Evolutionary conservation across 2,329 filamentous ascomycete species (phyloP).

Genomic region (Ophiostoma perfectum): DNA sequence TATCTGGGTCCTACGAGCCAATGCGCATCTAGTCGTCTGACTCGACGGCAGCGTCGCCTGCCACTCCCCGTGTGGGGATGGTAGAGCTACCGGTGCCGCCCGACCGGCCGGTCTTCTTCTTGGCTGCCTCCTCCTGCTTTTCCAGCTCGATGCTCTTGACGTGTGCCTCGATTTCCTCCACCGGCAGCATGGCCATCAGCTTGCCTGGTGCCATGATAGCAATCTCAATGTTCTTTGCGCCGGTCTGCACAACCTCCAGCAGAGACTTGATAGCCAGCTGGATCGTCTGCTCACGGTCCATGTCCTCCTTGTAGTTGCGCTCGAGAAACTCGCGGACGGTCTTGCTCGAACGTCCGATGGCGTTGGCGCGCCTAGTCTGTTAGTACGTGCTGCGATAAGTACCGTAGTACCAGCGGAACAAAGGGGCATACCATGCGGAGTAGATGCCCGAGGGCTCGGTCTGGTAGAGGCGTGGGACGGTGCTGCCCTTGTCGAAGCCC

Average conservation of each 20-base stretch:
- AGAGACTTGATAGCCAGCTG: slow-evolving; percentile 97
- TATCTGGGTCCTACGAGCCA: not conserved
- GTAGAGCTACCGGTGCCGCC: slow-evolving; percentile 51
- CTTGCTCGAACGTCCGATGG: slow-evolving; percentile 96
- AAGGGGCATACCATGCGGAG: slow-evolving; percentile 80
- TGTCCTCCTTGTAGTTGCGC: slow-evolving; percentile 96
- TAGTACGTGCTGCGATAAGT: not conserved
- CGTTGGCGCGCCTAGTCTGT: slow-evolving; percentile 84
- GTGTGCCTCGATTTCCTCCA: slow-evolving; percentile 93
- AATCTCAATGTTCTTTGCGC: slow-evolving; percentile 99
- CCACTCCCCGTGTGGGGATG: slow-evolving; percentile 60
- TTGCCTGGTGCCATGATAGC: slow-evolving; percentile 95
- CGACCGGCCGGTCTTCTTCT: slow-evolving; percentile 82
- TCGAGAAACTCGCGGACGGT: slow-evolving; percentile 98
- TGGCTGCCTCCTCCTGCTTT: slow-evolving; percentile 97
- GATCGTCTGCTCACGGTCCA: slow-evolving; percentile 94
- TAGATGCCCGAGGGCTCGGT: slow-evolving; percentile 99
- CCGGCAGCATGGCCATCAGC: slow-evolving; percentile 83
- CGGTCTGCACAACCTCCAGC: slow-evolving; percentile 95
- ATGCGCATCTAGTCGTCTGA: slow-evolving; percentile 25
- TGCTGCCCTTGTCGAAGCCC: slow-evolving; percentile 93
- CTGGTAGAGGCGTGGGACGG: slow-evolving; percentile 86
- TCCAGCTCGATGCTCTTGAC: slow-evolving; percentile 99
- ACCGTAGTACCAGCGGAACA: not conserved
- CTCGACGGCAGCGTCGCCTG: slow-evolving; percentile 30